Percentiles rank a stretch among this genome's conserved stretches.
Conservation (phyloP, 2,329 filamentous ascomycete species). For the Colletotrichum liaoningense region DNA sequence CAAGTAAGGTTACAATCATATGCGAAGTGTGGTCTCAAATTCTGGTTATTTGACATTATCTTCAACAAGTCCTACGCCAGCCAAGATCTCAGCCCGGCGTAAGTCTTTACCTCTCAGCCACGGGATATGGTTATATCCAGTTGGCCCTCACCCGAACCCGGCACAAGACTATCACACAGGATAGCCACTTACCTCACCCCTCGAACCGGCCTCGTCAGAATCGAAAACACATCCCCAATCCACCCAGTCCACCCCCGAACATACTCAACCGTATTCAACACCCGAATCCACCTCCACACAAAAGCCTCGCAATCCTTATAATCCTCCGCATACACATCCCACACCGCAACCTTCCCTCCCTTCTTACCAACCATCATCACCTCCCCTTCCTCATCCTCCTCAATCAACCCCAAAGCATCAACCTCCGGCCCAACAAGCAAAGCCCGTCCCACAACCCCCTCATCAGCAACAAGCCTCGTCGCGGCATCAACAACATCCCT, state of each 20-base stretch:
- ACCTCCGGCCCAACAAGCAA: slow-evolving; percentile 69
- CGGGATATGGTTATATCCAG: no score
- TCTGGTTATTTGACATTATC: no score
- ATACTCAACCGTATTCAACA: slow-evolving; percentile 63
- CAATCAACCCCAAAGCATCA: slow-evolving; percentile 3
- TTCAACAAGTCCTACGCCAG: no score
- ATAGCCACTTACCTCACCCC: neutral
- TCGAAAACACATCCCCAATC: slow-evolving; percentile 39
- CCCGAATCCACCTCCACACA: slow-evolving; percentile 60
- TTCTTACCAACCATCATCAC: neutral
- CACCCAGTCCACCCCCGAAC: slow-evolving; percentile 67
- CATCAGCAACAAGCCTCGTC: slow-evolving; percentile 70
- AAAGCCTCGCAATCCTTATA: slow-evolving; percentile 68
- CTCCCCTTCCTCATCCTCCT: slow-evolving; percentile 21
- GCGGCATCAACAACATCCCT: slow-evolving; percentile 73
- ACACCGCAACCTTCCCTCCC: slow-evolving; percentile 56
- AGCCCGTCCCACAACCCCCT: slow-evolving; percentile 65
- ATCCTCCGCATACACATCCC: slow-evolving; percentile 72
- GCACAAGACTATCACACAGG: no score
- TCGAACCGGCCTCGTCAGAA: neutral
- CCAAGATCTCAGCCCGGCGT: no score
- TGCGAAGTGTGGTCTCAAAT: no score
- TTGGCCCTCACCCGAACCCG: no score
- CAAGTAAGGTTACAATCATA: no score
- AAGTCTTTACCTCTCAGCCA: no score